Base-by-base conservation (phyloP, 2,329 filamentous ascomycete species). In the Aulographum hederae region DNA sequence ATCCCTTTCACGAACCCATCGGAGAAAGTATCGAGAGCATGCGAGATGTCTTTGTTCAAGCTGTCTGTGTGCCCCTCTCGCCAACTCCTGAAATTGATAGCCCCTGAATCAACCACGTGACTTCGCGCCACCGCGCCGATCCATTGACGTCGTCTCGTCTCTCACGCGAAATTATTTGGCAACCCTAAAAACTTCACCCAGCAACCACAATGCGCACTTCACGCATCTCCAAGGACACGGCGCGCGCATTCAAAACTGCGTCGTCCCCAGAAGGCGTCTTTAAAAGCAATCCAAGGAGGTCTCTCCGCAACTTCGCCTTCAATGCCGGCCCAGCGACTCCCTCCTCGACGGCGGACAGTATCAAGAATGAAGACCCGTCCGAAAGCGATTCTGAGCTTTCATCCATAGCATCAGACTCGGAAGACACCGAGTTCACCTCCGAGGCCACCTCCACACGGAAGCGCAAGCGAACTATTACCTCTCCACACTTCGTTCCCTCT, bases 181-280 rank as follows among this genome's bases (percentile, higher is more conserved):
- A n/a, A n/a, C n/a, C n/a, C n/a, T n/a, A n/a, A n/a, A n/a, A n/a
- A n/a, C n/a, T n/a, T n/a, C 21, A 25, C 10, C 21, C 21, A 25
- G 10, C 18, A 26, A 10, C 6, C 29, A 18, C 18, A 29, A 37
- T 37, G 36, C 34, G 30, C 5, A 37, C 36, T 10, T 37, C 36
- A 6, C 29, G 34, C 11, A 29, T 37, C 8, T 29, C 36, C 11
- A 21, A 19, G n/a, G 36, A 37, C 5, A 37, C 34, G 8, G 25
- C 34, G 5, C 34, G 33, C 5, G 18, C 37, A 8, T 13, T 21
- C 13, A 18, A 13, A 2, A n/a, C 28, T 16, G n/a, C 31, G n/a
- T 14, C 33, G 11, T 19, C 20, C 6, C 6, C 20, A 6, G 20
- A n/a, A 6, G 6, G 20, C 6, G 6, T n/a, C n/a, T 23, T 23